Evolutionary conservation across 805 yeast species (phyloP).

Genomic region (Millerozyma acaciae): DNA sequence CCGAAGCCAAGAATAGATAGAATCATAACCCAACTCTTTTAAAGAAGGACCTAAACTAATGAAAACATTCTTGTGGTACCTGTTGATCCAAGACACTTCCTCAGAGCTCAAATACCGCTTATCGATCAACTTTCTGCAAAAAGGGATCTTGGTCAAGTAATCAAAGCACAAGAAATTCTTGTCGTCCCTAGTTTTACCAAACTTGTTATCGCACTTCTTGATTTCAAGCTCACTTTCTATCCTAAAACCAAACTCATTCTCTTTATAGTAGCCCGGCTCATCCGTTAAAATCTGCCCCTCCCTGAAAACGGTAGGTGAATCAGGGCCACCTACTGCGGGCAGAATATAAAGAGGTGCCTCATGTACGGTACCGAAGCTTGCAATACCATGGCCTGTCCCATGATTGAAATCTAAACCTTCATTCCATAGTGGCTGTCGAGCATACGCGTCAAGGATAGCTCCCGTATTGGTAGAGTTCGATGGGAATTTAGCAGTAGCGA

Average conservation of each 20-base stretch:
- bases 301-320: constrained; percentile 36
- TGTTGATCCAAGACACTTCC: constrained; percentile 39
- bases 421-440: constrained; percentile 78
- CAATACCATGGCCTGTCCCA: constrained; percentile 99
- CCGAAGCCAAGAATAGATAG: constrained; percentile 66
- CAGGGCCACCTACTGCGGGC: constrained; percentile 47
- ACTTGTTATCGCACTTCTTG: constrained; percentile 40
- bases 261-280: constrained; percentile 93
- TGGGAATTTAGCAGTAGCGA: constrained; percentile 78
- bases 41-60: constrained; percentile 36
- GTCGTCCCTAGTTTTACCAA: constrained; percentile 32
- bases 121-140: constrained; percentile 34
- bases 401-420: constrained; percentile 85
- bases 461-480: constrained; percentile 65
- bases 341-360: constrained; percentile 91
- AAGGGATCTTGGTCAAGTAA: constrained; percentile 43
- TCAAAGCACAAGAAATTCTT: constrained; percentile 31
- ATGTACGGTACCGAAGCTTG: constrained; percentile 85
- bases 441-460: constrained; percentile 70
- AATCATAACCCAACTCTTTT: constrained; percentile 50
- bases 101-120: constrained; percentile 20
- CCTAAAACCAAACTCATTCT: constrained; percentile 85
- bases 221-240: constrained; percentile 78
- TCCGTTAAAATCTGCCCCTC: constrained; percentile 77
- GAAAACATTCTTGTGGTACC: constrained; percentile 30